Percentiles rank a stretch among this genome's conserved stretches.
phyloP scores from a whole-genome alignment of 176 grass and related monocot species.

The Stipa capillata region DNA sequence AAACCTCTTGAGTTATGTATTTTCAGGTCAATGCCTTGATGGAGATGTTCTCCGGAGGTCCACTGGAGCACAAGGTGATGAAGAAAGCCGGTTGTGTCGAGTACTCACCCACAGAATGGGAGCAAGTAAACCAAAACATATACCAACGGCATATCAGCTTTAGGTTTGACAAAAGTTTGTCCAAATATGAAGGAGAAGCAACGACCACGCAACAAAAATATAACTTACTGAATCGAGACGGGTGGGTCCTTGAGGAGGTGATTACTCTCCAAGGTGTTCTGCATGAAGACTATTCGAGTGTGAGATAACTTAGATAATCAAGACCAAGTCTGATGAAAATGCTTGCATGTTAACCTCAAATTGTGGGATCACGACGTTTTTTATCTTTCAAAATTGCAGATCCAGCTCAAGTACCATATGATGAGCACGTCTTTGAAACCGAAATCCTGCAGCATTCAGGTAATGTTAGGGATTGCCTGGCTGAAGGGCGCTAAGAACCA shows the following conservation, averaged over 20 bases:
- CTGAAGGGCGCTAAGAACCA: constrained; percentile 67
- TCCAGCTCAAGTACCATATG: constrained; percentile 86
- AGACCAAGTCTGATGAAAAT: constrained; percentile 6
- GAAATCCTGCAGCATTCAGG: constrained; percentile 63
- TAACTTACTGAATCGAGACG: constrained; percentile 50
- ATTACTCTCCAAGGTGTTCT: constrained; percentile 52
- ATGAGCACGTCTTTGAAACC: constrained; percentile 46
- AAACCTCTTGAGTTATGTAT: constrained; percentile 15
- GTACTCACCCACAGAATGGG: constrained; percentile 64
- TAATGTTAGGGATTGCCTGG: constrained; percentile 66
- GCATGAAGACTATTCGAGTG: constrained; percentile 66
- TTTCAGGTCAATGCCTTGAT: constrained; percentile 40
- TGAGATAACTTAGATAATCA: constrained; percentile 43
- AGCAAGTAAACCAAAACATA: constrained; percentile 46
- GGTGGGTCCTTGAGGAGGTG: constrained; percentile 82
- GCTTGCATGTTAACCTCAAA: constrained; percentile 5
- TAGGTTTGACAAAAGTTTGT: constrained; percentile 60
- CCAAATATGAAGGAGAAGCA: constrained; percentile 59
- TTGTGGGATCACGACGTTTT: constrained; percentile 1
- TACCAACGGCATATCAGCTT: constrained; percentile 69
- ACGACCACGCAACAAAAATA: constrained; percentile 62
- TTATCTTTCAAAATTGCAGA: constrained; percentile 40
- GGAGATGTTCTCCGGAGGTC: constrained; percentile 77
- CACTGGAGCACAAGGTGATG: constrained; percentile 73
- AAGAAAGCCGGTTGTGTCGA: constrained; percentile 72